phyloP scores from a whole-genome alignment of 257 asterid genomes.

The Rauvolfia tetraphylla region DNA sequence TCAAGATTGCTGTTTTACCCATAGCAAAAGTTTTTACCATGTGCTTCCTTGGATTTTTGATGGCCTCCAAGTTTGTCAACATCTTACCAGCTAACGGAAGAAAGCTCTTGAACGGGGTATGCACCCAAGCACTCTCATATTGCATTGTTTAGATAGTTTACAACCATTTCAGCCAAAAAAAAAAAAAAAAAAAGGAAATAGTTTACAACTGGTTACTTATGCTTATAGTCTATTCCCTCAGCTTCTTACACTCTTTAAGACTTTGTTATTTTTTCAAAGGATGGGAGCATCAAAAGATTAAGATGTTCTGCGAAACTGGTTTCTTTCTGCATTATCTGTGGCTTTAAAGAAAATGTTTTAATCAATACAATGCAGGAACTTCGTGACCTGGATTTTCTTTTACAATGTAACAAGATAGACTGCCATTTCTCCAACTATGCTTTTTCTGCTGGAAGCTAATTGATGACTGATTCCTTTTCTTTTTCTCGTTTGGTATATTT shows the following conservation, averaged over 20 bases:
- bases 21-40: slow-evolving; percentile 92
- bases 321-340: neutral
- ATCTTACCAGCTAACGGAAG: slow-evolving; percentile 85
- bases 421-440: neutral
- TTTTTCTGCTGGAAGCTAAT: slow-evolving; percentile 2
- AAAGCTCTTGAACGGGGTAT: slow-evolving; percentile 96
- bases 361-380: neutral
- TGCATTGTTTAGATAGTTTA: too few relatives aligned
- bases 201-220: too few relatives aligned
- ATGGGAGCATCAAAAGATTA: too few relatives aligned
- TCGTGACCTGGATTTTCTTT: neutral
- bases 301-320: neutral
- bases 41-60: slow-evolving; percentile 82
- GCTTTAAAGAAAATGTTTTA: neutral
- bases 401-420: neutral
- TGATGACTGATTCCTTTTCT: neutral
- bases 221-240: neutral
- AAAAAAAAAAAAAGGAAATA: too few relatives aligned
- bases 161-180: neutral
- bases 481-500: neutral
- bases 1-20: slow-evolving; percentile 88
- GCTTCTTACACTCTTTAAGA: neutral
- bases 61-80: slow-evolving; percentile 93
- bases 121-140: neutral
- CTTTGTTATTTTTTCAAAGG: neutral